Evolutionary conservation across 805 yeast genomes (phyloP).

Genomic region (Wickerhamomyces strasburgensis): DNA sequence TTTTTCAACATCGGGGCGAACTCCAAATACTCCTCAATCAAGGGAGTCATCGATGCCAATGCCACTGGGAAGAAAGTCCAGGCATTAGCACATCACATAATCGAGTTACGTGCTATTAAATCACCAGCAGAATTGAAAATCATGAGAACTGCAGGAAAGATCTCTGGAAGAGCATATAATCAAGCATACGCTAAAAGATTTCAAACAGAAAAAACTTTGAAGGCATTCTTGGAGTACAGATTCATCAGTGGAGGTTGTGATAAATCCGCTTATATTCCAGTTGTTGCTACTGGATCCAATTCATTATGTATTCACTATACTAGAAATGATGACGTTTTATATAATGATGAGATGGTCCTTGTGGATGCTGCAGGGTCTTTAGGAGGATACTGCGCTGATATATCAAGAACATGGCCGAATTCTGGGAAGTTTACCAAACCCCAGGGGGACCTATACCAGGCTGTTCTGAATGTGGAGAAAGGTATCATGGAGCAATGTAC

Average conservation of each 20-base stretch:
- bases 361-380: conserved; percentile 93
- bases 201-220: conserved; percentile 69
- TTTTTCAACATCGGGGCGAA: conserved; percentile 26
- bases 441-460: conserved; percentile 83
- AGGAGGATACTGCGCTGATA: conserved; percentile 95
- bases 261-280: conserved; percentile 87
- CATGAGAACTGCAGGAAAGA: conserved; percentile 78
- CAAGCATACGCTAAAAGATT: conserved; percentile 69
- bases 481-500: conserved; percentile 69
- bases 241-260: conserved; percentile 89
- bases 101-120: conserved; percentile 61
- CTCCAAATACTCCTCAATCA: conserved; percentile 25
- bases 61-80: conserved; percentile 32
- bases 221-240: conserved; percentile 74
- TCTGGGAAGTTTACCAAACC: conserved; percentile 67
- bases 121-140: conserved; percentile 69
- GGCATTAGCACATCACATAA: conserved; percentile 39
- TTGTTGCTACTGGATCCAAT: conserved; percentile 90
- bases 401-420: conserved; percentile 95
- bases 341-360: conserved; percentile 74
- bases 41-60: conserved; percentile 23
- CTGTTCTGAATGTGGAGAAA: conserved; percentile 79
- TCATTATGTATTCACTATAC: conserved; percentile 93
- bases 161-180: conserved; percentile 80
- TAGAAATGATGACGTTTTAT: conserved; percentile 78